Evolutionary conservation across 768 basidiomycete genomes (phyloP).

Genomic region (Russula sp.): DNA sequence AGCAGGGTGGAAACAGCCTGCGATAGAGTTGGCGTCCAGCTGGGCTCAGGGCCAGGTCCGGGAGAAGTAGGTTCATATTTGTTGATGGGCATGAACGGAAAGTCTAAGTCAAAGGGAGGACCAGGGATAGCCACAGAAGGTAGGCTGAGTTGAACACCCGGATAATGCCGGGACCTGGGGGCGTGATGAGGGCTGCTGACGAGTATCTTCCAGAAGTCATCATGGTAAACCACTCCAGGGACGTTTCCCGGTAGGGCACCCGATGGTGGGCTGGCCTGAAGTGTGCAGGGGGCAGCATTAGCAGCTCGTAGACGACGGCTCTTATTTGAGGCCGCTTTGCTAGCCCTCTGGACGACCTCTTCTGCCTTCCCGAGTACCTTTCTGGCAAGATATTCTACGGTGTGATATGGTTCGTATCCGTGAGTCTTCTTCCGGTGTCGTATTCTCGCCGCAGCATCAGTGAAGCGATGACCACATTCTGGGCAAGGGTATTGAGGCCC

Average conservation of each 20-base stretch:
- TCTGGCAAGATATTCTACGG: neutral
- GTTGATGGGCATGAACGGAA: too few relatives aligned
- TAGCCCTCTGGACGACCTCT: neutral
- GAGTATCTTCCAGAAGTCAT: conserved; percentile 1
- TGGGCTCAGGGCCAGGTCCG: too few relatives aligned
- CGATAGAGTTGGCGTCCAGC: too few relatives aligned
- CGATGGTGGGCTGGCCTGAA: neutral
- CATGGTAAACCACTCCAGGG: neutral
- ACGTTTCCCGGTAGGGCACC: neutral
- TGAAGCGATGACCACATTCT: neutral
- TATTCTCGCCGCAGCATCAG: conserved; percentile 2
- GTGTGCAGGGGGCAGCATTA: neutral
- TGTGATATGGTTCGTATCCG: conserved; percentile 11
- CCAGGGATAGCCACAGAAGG: neutral
- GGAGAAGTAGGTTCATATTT: too few relatives aligned
- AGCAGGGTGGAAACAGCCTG: too few relatives aligned
- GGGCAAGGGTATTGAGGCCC: neutral
- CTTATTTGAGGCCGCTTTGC: neutral
- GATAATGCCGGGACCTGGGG: neutral
- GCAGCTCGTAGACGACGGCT: neutral
- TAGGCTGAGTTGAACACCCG: neutral
- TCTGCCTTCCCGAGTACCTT: neutral
- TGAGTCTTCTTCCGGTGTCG: conserved; percentile 4
- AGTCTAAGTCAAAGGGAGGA: too few relatives aligned
- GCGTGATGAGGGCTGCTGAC: neutral